Evolutionary conservation across 192 early-diverging fungal species (phyloP).

Genomic region (Funneliformis geosporum): DNA sequence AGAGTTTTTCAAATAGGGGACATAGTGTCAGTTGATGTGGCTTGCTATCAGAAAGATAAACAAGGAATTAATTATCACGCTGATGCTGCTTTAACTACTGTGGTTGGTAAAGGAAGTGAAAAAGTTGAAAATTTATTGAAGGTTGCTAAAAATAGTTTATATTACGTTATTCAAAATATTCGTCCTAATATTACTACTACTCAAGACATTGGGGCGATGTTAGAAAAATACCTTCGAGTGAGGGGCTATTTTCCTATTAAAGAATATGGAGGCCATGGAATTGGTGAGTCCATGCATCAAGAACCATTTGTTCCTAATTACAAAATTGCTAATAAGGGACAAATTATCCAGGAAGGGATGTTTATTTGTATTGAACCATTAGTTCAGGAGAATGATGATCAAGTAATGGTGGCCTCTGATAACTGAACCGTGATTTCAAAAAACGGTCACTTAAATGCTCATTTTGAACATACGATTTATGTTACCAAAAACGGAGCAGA

Average conservation of each 20-base stretch:
- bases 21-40: too few species aligned
- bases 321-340: too few species aligned
- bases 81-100: too few species aligned
- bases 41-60: too few species aligned
- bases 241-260: conserved; percentile 16
- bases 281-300: conserved; percentile 5
- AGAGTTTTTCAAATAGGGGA: too few species aligned
- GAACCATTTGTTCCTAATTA: conserved; percentile 21
- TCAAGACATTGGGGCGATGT: conserved; percentile 9
- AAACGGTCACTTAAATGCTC: conserved; percentile 25
- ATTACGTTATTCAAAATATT: conserved; percentile 26
- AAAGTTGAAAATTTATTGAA: conserved; percentile 12
- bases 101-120: too few species aligned
- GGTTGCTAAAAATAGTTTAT: conserved; percentile 20
- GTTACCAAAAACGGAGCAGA: neutral
- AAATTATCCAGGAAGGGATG: conserved; percentile 10
- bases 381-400: neutral
- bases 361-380: conserved; percentile 29
- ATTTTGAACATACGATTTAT: conserved; percentile 23
- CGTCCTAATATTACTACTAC: conserved; percentile 9
- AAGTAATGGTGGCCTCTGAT: neutral
- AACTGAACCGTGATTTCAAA: conserved; percentile 19
- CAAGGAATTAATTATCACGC: too few species aligned
- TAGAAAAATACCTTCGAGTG: conserved; percentile 14
- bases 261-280: conserved; percentile 26